Evolutionary conservation across 2,329 filamentous ascomycete species (phyloP).

Genomic region (Pezicula neosporulosa): DNA sequence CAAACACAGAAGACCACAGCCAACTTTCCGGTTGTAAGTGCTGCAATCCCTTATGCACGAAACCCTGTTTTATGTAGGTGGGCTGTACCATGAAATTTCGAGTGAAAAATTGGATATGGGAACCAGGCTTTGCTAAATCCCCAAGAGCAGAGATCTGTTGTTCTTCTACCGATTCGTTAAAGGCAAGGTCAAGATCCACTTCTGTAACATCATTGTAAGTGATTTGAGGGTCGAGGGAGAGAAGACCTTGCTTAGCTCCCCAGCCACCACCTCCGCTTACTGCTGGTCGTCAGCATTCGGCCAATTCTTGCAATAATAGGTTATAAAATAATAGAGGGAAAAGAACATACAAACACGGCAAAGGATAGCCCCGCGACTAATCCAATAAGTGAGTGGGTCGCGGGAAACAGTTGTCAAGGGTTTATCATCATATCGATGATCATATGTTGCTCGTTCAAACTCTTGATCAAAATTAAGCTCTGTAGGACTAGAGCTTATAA

Average conservation of each 20-base stretch:
- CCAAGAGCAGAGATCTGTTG: constrained; percentile 36
- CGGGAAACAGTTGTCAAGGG: not conserved
- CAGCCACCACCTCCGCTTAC: constrained; percentile 82
- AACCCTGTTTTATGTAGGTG: not conserved
- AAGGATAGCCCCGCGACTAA: constrained; percentile 18
- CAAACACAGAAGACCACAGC: constrained; percentile 19
- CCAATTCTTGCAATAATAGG: not conserved
- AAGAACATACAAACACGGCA: constrained; percentile 26
- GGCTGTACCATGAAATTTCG: constrained; percentile 3
- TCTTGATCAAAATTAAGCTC: not conserved
- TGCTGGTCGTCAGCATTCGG: constrained; percentile 26
- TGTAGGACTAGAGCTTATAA: not conserved
- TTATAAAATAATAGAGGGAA: not conserved
- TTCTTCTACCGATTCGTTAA: constrained; percentile 21
- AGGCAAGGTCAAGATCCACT: constrained; percentile 47
- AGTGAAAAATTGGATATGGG: constrained; percentile 62
- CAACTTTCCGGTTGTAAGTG: not conserved
- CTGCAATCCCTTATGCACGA: not conserved
- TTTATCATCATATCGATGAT: not conserved
- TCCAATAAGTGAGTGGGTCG: constrained; percentile 13
- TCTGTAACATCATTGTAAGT: constrained; percentile 46
- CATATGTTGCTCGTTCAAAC: not conserved
- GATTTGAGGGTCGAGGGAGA: constrained; percentile 73
- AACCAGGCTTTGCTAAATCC: constrained; percentile 59
- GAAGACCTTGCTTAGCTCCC: constrained; percentile 74